Conservation (phyloP, 2,329 filamentous ascomycete genomes). For the Colletotrichum shisoi region DNA sequence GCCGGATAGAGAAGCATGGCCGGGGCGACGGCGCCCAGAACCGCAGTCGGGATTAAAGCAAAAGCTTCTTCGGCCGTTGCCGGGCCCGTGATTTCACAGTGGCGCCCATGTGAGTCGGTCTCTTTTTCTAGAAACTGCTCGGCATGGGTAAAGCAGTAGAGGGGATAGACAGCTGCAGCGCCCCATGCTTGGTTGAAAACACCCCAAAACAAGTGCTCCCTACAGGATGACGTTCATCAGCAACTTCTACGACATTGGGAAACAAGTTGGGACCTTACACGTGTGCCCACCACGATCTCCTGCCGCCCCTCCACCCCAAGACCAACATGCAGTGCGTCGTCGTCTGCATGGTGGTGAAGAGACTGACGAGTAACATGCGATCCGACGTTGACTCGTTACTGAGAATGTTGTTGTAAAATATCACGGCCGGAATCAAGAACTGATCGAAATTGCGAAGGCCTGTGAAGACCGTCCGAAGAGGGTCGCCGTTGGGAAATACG, state of each 20-base stretch:
- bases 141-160: constrained; percentile 22
- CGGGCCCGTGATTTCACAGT: background rate
- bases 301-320: constrained; percentile 13
- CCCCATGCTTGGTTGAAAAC: constrained; percentile 22
- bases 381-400: background rate
- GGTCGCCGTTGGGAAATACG: constrained; percentile 18
- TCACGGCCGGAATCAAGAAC: constrained; percentile 14
- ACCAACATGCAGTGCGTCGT: constrained; percentile 21
- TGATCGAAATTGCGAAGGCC: background rate
- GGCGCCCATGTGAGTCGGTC: background rate
- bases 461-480: constrained; percentile 19
- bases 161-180: constrained; percentile 19
- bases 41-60: background rate
- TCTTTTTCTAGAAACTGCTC: background rate
- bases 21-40: background rate
- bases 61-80: background rate
- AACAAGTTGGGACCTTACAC: background rate
- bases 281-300: background rate
- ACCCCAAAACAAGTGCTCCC: constrained; percentile 14
- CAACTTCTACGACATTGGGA: fast-evolving
- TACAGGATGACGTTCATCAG: background rate
- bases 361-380: constrained; percentile 6
- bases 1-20: constrained; percentile 5
- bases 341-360: constrained; percentile 22
- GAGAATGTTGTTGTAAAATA: constrained; percentile 27